Conservation (phyloP, 225 moss, liverwort and hornwort genomes). For the Marchantia polymorpha region DNA sequence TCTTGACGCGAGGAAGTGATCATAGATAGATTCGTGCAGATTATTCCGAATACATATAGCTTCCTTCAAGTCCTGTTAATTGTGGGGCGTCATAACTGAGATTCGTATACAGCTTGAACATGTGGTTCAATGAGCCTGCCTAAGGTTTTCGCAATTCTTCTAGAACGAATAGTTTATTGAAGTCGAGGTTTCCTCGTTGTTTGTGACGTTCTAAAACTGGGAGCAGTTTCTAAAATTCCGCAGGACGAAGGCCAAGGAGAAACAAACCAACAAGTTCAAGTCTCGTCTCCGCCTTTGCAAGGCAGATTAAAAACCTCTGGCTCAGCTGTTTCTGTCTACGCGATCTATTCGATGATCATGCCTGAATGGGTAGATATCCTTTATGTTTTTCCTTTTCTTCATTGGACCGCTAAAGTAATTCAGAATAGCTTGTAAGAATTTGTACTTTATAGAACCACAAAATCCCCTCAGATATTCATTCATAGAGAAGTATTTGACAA, state of each 20-base stretch:
- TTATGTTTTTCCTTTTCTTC: slow-evolving; percentile 52
- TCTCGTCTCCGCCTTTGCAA: slow-evolving; percentile 26
- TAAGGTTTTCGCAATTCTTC: background rate
- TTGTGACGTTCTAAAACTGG: slow-evolving; percentile 38
- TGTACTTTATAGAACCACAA: background rate
- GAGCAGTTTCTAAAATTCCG: slow-evolving; percentile 68
- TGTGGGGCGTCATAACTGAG: background rate
- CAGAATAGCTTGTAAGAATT: background rate
- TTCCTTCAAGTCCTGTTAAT: no score
- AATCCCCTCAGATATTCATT: background rate
- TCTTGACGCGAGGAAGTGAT: background rate
- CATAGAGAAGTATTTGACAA: background rate
- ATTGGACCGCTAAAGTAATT: slow-evolving; percentile 32
- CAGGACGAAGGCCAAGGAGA: slow-evolving; percentile 49
- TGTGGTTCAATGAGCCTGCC: background rate
- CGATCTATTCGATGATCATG: slow-evolving; percentile 40
- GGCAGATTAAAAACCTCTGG: slow-evolving; percentile 29
- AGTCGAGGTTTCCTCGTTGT: no score
- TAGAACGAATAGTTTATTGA: no score
- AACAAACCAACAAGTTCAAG: slow-evolving; percentile 1
- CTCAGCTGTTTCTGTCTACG: slow-evolving; percentile 45
- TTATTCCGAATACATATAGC: no score
- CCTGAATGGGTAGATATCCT: slow-evolving; percentile 57
- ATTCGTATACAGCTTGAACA: background rate
- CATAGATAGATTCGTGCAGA: no score